Conservation (phyloP, 2,329 filamentous ascomycete species). For the Fusarium buharicum region DNA sequence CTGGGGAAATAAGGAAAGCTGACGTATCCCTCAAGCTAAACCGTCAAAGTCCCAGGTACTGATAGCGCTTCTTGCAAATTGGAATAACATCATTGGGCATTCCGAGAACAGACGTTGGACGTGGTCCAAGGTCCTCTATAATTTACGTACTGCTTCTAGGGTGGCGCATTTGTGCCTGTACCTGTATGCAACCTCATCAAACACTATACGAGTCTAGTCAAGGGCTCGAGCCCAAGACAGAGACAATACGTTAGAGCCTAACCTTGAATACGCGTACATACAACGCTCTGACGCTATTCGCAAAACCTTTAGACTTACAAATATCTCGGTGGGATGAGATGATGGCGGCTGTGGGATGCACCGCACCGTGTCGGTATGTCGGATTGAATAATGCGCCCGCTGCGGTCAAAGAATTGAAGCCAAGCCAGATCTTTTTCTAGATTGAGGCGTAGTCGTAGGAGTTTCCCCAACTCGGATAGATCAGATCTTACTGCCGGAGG, state of each 20-base stretch:
- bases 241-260: neutral
- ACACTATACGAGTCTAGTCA: constrained; percentile 15
- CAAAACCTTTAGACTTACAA: neutral
- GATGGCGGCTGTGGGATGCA: constrained; percentile 2
- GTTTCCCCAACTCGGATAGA: constrained; percentile 5
- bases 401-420: constrained; percentile 1
- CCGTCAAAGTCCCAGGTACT: constrained; percentile 5
- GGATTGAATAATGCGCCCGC: constrained; percentile 20
- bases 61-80: constrained; percentile 23
- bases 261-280: neutral
- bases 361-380: constrained; percentile 16
- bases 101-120: neutral
- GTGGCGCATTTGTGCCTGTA: neutral
- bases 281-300: constrained; percentile 10
- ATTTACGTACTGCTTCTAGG: neutral
- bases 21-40: constrained; percentile 21
- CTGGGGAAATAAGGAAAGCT: constrained; percentile 12
- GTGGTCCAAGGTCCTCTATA: neutral
- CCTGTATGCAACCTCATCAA: constrained; percentile 23
- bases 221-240: no score
- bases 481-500: constrained; percentile 22
- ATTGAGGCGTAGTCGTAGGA: constrained; percentile 3
- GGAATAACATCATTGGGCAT: constrained; percentile 19
- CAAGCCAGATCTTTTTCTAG: constrained; percentile 7
- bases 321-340: constrained; percentile 22